Conservation (phyloP, 1,139 yeast genomes). For the Pichia sp. region DNA sequence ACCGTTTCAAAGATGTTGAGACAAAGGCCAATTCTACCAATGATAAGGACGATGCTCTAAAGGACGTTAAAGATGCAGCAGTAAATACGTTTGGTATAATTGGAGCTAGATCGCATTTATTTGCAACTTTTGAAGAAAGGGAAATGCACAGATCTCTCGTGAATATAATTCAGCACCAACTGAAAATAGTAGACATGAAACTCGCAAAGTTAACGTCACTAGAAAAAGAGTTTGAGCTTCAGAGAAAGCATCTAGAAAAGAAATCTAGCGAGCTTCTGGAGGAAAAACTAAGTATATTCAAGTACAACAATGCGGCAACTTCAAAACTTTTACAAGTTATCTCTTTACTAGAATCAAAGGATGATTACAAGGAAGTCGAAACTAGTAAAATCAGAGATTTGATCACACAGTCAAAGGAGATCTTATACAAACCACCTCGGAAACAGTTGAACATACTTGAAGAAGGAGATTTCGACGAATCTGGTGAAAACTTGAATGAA, state of each 20-base stretch:
- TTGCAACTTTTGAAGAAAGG: conserved; percentile 79
- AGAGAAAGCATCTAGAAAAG: conserved; percentile 65
- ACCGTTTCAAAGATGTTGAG: conserved; percentile 24
- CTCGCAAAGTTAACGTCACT: conserved; percentile 62
- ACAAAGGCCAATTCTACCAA: conserved; percentile 4
- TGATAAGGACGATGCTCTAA: conserved; percentile 20
- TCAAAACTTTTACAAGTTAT: conserved; percentile 46
- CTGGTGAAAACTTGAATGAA: conserved; percentile 30
- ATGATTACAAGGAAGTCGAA: conserved; percentile 14
- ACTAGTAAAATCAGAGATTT: conserved; percentile 29
- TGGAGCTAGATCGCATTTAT: conserved; percentile 79
- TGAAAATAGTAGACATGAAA: conserved; percentile 74
- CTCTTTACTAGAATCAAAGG: conserved; percentile 32
- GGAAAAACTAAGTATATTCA: conserved; percentile 71
- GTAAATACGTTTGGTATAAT: conserved; percentile 58
- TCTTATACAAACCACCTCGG: conserved; percentile 49
- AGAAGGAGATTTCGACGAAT: conserved; percentile 19
- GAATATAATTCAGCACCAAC: conserved; percentile 63
- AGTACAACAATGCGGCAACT: conserved; percentile 52
- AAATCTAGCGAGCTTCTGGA: conserved; percentile 80
- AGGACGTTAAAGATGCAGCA: conserved; percentile 44
- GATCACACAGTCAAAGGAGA: conserved; percentile 45
- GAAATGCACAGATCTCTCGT: conserved; percentile 61
- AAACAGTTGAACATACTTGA: conserved; percentile 32
- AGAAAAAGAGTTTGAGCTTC: conserved; percentile 75